Evolutionary conservation across 306 rosid species (phyloP), one percentile per base, ranked within the genome.

Genomic region (Carpinus fangiana): DNA sequence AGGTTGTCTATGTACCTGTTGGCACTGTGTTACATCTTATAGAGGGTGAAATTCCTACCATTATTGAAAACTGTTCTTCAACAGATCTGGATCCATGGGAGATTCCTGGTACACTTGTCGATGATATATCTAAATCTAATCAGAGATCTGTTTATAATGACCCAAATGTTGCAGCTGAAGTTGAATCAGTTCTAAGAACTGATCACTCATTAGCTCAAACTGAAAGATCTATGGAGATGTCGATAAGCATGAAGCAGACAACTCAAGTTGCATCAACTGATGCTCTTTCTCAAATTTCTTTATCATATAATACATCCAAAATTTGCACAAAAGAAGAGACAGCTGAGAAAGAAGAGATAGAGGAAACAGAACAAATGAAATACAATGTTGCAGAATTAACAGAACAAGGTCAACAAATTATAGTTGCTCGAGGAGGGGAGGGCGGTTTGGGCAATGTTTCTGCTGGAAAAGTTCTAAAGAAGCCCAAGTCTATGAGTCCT

Each of bases 11-110:
- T 43, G 93, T 95, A 57, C 98, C 98, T 5, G 46, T 92, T 73
- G 98, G 99, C 75, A 91, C 97, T 45, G 98, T 92, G 52, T 80
- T 93, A 84, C 99, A 90, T 89, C 93, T 93, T 70, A 68, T 92
- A 67, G 62, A 79, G 38, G 98, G 98, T 66, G 94, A 91, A 82
- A 78, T 86, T 74, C 90, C 96, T 70, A 83, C 75, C 28, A 60
- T 59, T 21, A 83, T 86, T 14, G 78, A 85, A 74, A 76, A 61
- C 18, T 82, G 76, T 52, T 74, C 88, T 80, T 78, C 89, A 3
- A 51, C 84, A 2, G 90, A 88, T 80, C 79, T 83, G 83, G 96
- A 95, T 84, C 98, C 98, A 20, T 92, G 94, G 98, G 93, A 95
- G 78, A 88, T 86, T 84, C 97, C 97, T 2, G 98, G 96, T 79